Evolutionary conservation across 306 rosid species (phyloP), one percentile per base, ranked within the genome.

Genomic region (Abrus precatorius): DNA sequence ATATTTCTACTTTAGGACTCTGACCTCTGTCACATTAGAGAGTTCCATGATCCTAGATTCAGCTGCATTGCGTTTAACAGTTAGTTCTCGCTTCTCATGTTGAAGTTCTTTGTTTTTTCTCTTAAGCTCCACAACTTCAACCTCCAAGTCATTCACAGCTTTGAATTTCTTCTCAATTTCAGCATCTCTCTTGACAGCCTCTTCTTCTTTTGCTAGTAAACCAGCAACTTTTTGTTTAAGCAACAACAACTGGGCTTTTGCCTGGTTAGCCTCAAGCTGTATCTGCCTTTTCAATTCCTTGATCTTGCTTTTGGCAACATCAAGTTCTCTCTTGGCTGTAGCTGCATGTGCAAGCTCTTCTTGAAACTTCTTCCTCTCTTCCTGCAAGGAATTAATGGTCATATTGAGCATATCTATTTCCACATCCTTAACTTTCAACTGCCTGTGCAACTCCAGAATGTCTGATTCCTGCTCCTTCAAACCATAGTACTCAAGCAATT

Each of bases 151-250:
- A 83, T 86, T 84, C 33, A 81, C 86, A 54, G 90, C 84, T 80
- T 87, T 88, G 85, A 90, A 83, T 72, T 89, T 91, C 86, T 84
- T 90, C 63, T 85, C 90, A 76, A 87, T 83, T 66, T 91, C 94
- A 9, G 85, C 84, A 76, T 91, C 97, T 83, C 88, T 91, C 82
- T 82, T 88, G 60, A 82, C 79, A 13, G 88, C 90, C 75, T 80
- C 92, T 72, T 86, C 97, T 86, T 91, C 98, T 85, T 87, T 91
- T 2, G 74, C 78, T 87, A 85, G 91, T 47, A 93, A 83, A 85
- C 92, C 84, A 3, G 86, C 84, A 70, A 93, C 98, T 84, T 89
- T 91, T 76, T 90, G 92, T 84, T 93, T 93, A 80, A 93, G 98
- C 84, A 86, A 84, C 87, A 90, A 85, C 49, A 93, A 75, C 81